Conservation (phyloP, 345 rosid species). For the Rhodomyrtus tomentosa region DNA sequence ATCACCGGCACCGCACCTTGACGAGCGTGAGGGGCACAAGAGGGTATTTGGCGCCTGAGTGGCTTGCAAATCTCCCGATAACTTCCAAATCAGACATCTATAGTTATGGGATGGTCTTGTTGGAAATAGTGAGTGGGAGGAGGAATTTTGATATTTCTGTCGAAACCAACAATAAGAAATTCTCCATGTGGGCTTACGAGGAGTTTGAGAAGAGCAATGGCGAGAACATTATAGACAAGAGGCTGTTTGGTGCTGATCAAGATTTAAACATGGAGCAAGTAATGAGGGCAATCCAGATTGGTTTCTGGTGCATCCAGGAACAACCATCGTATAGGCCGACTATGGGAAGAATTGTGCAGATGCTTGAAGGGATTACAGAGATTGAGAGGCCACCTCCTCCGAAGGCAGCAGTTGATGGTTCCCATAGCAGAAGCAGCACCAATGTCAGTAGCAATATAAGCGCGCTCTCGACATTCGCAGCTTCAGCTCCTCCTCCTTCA, state of each 20-base stretch:
- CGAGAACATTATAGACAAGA: constrained; percentile 28
- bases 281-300: constrained; percentile 29
- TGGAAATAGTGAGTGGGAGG: constrained; percentile 44
- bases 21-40: constrained; percentile 50
- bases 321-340: constrained; percentile 43
- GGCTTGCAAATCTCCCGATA: constrained; percentile 42
- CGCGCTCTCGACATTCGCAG: constrained; percentile 25
- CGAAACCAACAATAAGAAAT: constrained; percentile 22
- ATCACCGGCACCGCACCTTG: constrained; percentile 24
- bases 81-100: constrained; percentile 58
- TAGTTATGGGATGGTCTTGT: constrained; percentile 54
- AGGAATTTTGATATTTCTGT: constrained; percentile 37
- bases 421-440: constrained; percentile 18
- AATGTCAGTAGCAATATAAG: constrained; percentile 23
- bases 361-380: constrained; percentile 43
- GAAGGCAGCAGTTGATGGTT: constrained; percentile 13
- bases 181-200: constrained; percentile 39
- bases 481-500: constrained; percentile 33
- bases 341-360: constrained; percentile 55
- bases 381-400: constrained; percentile 41
- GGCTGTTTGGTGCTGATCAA: constrained; percentile 13
- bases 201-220: constrained; percentile 30
- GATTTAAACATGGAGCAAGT: constrained; percentile 34
- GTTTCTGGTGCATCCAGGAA: constrained; percentile 61
- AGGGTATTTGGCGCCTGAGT: constrained; percentile 56